Evolutionary conservation across 225 moss, liverwort and hornwort species (phyloP).

Genomic region (Lunularia cruciata): DNA sequence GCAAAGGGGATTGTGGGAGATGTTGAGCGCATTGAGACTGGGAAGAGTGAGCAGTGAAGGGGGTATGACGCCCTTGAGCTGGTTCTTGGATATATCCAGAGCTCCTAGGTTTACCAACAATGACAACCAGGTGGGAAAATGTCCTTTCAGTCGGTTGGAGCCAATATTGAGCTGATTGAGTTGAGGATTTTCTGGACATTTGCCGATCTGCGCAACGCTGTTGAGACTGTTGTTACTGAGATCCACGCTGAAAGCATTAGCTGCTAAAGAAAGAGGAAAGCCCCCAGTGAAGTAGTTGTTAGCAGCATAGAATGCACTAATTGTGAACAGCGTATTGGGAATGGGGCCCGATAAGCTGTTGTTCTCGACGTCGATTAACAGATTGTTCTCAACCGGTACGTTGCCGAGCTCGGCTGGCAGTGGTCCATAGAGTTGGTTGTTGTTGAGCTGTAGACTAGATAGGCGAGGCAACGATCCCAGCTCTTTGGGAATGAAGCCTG

Average conservation of each 20-base stretch:
- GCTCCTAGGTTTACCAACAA: constrained; percentile 14
- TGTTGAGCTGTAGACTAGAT: constrained; percentile 14
- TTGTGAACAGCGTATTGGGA: constrained; percentile 23
- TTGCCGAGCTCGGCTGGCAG: constrained; percentile 29
- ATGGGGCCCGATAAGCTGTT: constrained; percentile 27
- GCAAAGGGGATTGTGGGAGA: constrained; percentile 25
- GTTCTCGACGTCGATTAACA: constrained; percentile 26
- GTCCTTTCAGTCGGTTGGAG: constrained; percentile 56
- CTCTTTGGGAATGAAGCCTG: constrained; percentile 53
- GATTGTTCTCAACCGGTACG: constrained; percentile 24
- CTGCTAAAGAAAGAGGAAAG: constrained; percentile 20
- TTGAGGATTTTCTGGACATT: constrained; percentile 54
- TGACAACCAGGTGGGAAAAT: constrained; percentile 45
- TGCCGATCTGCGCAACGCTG: constrained; percentile 21
- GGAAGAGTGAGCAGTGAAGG: constrained; percentile 23
- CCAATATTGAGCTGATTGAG: constrained; percentile 61
- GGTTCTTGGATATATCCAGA: constrained; percentile 23
- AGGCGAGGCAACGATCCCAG: constrained; percentile 13
- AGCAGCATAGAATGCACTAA: constrained; percentile 21
- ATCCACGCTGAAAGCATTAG: constrained; percentile 27
- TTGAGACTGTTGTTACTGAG: constrained; percentile 27
- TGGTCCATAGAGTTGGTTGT: constrained; percentile 18
- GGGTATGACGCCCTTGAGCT: constrained; percentile 21
- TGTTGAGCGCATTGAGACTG: constrained; percentile 28
- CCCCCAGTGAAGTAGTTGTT: constrained; percentile 23